Evolutionary conservation across 2,329 filamentous ascomycete species (phyloP).

Genomic region (Colletotrichum graminicola): DNA sequence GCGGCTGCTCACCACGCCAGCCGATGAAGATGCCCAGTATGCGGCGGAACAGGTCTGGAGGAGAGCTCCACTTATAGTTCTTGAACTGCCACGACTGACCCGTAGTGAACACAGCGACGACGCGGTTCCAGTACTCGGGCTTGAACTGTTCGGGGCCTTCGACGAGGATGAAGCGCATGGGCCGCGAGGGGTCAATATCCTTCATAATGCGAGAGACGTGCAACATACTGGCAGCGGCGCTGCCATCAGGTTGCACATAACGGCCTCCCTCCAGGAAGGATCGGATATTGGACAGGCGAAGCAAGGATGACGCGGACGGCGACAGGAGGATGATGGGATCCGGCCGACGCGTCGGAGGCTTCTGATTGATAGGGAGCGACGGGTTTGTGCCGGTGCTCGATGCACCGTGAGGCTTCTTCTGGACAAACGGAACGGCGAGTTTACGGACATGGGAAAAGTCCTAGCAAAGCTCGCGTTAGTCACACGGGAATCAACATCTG

Average conservation of each 20-base stretch:
- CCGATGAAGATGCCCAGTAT: slow-evolving; percentile 90
- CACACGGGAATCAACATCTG: not conserved
- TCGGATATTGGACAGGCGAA: slow-evolving; percentile 96
- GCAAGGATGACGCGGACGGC: slow-evolving; percentile 91
- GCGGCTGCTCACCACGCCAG: slow-evolving; percentile 86
- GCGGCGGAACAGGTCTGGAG: slow-evolving; percentile 89
- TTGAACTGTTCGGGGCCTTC: slow-evolving; percentile 96
- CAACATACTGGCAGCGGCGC: slow-evolving; percentile 81
- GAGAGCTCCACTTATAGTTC: slow-evolving; percentile 94
- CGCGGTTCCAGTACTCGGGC: slow-evolving; percentile 95
- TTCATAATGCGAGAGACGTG: slow-evolving; percentile 85
- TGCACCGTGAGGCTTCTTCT: slow-evolving; percentile 64
- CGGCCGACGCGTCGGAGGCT: slow-evolving; percentile 63
- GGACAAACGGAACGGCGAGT: slow-evolving; percentile 82
- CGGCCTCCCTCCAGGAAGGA: slow-evolving; percentile 89
- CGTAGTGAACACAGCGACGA: slow-evolving; percentile 97
- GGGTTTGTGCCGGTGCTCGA: slow-evolving; percentile 57
- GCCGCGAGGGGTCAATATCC: slow-evolving; percentile 75
- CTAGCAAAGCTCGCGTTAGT: slow-evolving; percentile 57
- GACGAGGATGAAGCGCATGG: slow-evolving; percentile 94
- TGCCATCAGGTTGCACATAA: slow-evolving; percentile 82
- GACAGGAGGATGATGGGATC: slow-evolving; percentile 97
- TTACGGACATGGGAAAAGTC: slow-evolving; percentile 96
- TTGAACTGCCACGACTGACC: slow-evolving; percentile 99
- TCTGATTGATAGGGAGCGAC: slow-evolving; percentile 67